Evolutionary conservation across 139 green algal genomes (phyloP).

Genomic region (Haematococcus sp.): DNA sequence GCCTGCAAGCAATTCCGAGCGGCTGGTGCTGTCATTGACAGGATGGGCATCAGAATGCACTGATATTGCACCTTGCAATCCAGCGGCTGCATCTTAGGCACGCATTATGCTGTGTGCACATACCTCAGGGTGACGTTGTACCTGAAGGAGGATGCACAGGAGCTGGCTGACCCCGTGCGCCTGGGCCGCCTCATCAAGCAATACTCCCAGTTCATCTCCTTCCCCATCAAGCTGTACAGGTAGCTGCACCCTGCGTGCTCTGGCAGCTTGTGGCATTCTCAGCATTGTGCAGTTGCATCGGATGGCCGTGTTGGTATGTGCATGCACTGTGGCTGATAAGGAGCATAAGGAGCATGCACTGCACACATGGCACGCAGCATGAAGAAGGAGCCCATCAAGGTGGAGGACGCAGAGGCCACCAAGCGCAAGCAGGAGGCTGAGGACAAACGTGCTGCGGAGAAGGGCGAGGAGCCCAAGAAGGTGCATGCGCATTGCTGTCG

Average conservation of each 20-base stretch:
- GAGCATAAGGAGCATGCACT: constrained; percentile 55
- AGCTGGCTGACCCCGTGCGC: constrained; percentile 74
- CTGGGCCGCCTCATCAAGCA: constrained; percentile 90
- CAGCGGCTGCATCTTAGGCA: too few relatives aligned
- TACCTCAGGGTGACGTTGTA: constrained; percentile 77
- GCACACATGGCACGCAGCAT: not conserved
- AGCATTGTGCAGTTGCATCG: too few relatives aligned
- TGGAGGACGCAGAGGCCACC: constrained; percentile 82
- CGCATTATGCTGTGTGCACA: too few relatives aligned
- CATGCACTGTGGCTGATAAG: too few relatives aligned
- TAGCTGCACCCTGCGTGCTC: too few relatives aligned
- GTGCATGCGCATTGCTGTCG: constrained; percentile 14
- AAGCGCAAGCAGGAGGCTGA: constrained; percentile 70
- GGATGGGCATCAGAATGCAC: too few relatives aligned
- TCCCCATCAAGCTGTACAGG: constrained; percentile 93
- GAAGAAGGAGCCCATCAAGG: constrained; percentile 52
- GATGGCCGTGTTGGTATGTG: too few relatives aligned
- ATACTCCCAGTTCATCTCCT: constrained; percentile 98
- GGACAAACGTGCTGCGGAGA: constrained; percentile 67
- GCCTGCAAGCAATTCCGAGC: too few relatives aligned
- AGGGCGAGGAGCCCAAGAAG: constrained; percentile 58
- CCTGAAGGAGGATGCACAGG: constrained; percentile 90
- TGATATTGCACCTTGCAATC: too few relatives aligned
- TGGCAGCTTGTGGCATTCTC: too few relatives aligned
- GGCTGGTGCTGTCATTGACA: too few relatives aligned